Conservation (phyloP, 306 rosid genomes). For the Vachellia collinsii region DNA sequence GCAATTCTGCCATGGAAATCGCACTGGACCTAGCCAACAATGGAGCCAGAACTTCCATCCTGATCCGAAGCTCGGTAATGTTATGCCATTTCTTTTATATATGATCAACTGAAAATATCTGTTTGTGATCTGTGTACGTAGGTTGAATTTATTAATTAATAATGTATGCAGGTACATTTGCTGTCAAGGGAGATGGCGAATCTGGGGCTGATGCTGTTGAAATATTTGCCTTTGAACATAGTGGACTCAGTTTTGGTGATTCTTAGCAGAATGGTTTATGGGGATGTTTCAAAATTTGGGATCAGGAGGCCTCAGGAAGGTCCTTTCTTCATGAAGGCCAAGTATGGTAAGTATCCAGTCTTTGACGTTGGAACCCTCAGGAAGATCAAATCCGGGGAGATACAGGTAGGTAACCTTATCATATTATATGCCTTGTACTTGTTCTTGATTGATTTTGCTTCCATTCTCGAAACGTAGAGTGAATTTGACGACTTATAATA, state of each 20-base stretch:
- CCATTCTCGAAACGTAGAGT: background rate
- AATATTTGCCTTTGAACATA: constrained; percentile 42
- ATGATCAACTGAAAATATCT: background rate
- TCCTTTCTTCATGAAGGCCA: constrained; percentile 61
- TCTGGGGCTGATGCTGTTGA: constrained; percentile 46
- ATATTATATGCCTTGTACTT: no score
- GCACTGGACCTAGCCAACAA: constrained; percentile 57
- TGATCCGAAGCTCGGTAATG: constrained; percentile 69
- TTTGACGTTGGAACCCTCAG: constrained; percentile 54
- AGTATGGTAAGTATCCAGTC: constrained; percentile 67
- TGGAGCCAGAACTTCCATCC: constrained; percentile 60
- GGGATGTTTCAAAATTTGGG: constrained; percentile 57
- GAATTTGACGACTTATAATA: background rate
- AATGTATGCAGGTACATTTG: constrained; percentile 53
- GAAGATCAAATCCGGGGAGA: constrained; percentile 54
- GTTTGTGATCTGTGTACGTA: background rate
- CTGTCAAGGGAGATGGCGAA: constrained; percentile 53
- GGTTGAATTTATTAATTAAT: background rate
- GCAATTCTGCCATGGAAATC: constrained; percentile 82
- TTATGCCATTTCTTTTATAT: no score
- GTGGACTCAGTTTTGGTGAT: constrained; percentile 61
- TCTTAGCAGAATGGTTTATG: constrained; percentile 54
- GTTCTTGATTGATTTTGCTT: no score
- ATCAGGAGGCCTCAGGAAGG: constrained; percentile 63
- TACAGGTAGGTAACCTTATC: constrained; percentile 50